These are phyloP conservation scores for Erysiphe pulchra DNA, from an alignment of 2,329 filamentous ascomycete species.

Conservation along the genomic window DNA sequence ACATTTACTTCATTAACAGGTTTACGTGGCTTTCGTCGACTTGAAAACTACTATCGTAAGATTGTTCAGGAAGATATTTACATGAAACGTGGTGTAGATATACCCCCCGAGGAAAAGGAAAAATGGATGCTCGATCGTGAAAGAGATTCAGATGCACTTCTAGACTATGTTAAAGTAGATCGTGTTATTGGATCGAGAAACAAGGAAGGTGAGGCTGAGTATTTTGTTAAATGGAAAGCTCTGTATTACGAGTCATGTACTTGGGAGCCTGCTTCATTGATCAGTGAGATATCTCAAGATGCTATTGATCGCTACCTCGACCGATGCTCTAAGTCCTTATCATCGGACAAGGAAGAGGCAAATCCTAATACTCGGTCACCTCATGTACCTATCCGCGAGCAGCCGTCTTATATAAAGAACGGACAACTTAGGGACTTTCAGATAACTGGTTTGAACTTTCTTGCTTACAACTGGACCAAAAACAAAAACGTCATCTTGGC, in stretches of 20 bases:
- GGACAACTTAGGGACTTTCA: slow-evolving; percentile 85
- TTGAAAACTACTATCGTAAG: slow-evolving; percentile 89
- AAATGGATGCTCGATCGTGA: slow-evolving; percentile 92
- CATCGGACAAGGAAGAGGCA: slow-evolving; percentile 53
- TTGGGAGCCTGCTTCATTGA: slow-evolving; percentile 58
- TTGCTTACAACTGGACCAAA: slow-evolving; percentile 87
- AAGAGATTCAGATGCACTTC: slow-evolving; percentile 63
- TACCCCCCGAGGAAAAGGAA: slow-evolving; percentile 65
- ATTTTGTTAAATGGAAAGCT: slow-evolving; percentile 92
- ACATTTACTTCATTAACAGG: slow-evolving; percentile 45
- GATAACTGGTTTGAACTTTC: slow-evolving; percentile 77
- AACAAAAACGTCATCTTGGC: slow-evolving; percentile 90
- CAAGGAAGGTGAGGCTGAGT: slow-evolving; percentile 60
- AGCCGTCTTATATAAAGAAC: slow-evolving; percentile 62
- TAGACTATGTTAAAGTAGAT: slow-evolving; percentile 80
- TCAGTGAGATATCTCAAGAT: slow-evolving; percentile 56
- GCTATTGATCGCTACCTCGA: slow-evolving; percentile 85
- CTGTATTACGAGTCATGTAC: slow-evolving; percentile 85
- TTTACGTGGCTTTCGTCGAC: slow-evolving; percentile 62
- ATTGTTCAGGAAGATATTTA: slow-evolving; percentile 56
- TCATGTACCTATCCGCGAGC: slow-evolving; percentile 46
- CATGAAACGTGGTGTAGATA: slow-evolving; percentile 45
- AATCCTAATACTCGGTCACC: slow-evolving; percentile 48
- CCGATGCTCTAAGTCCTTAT: slow-evolving; percentile 54
- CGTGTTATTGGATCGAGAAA: slow-evolving; percentile 67